Base-by-base conservation (phyloP, 2,329 filamentous ascomycete genomes). In the Cladophialophora psammophila region DNA sequence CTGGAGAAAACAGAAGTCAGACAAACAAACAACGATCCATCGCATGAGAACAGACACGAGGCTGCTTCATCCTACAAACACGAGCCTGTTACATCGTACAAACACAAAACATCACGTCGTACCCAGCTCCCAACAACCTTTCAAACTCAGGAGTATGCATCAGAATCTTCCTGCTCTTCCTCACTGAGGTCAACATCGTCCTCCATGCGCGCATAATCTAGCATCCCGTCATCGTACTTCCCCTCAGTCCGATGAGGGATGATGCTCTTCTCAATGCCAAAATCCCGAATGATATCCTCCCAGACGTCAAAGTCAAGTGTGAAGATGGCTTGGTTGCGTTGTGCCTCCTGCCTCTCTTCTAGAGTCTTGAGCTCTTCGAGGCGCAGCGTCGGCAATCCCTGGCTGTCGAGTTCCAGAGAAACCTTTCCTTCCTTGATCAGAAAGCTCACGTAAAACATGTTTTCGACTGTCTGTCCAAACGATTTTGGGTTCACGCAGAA, bases 401-500 rank as follows among this genome's bases (percentile, higher is more conserved):
- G 81, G 12, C 88, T 85, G 74, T 97, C 94, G 64, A 88, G 86
- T 2, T 87, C 83, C n/a, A 99, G 84, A 38, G 87, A 88, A 5
- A 93, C 87, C 67, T 86, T 88, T 10, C 93, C 93, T 79, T 99
- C 95, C 65, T 92, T 88, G 67, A 98, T 93, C 68, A 99, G 81
- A 75, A 99, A 99, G 76, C 92, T 96, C 72, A 97, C 87, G 77
- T 98, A 98, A 78, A 99, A 99, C 74, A 99, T 84, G 74, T 99
- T 99, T 77, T 99, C 95, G 6, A 99, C 89, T 0, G 93, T 97
- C 78, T 99, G 95, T 0, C 92, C 92, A 74, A 98, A 99, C 0
- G 93, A 96, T 45, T 82, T 82, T 0, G 95, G 95, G 73, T 99
- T 97, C 70, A 98, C 86, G 48, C 93, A 92, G 72, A 97, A 98